Base-by-base conservation (phyloP, 2,329 filamentous ascomycete genomes). In the Calonectria montana region DNA sequence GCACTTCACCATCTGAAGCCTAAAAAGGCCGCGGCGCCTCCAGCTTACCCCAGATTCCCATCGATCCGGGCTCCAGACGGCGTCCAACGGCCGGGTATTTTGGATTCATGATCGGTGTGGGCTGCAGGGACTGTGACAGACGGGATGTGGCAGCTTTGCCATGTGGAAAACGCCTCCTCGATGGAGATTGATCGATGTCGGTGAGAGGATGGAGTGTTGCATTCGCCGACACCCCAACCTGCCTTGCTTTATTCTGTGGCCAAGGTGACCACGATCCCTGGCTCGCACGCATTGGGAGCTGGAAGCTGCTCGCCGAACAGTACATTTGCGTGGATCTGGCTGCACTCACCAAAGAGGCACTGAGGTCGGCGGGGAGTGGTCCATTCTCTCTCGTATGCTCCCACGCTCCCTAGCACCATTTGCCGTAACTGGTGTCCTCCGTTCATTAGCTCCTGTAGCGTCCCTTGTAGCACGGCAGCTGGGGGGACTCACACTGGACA, bases 1-100 rank as follows among this genome's bases (percentile, higher is more conserved):
- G 59, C 76, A 70, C 75, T 61, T 72, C 77, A 79, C 77, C 77
- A 79, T 70, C 65, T 65, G 62, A 25, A 63, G 16, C 64, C 72
- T 37, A 65, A 75, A 77, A 37, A 45, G 66, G 75, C 70, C 35
- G 65, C 59, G 68, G 63, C 61, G 70, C 72, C 55, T 41, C 57
- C 23, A 55, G 47, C 37, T 70, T 73, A 67, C 71, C 71, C 71
- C 67, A 66, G 67, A 70, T 70, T 73, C 57, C 67, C 67, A 67
- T 59, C 39, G 35, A 53, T n/a, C 63, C 66, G 70, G 70, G 67
- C 69, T 57, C 18, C 59, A 50, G 47, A 63, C 45, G 67, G 57
- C 65, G 69, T 45, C 67, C 39, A 70, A 37, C 61, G 53, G 61
- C 62, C 67, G 67, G 67, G 67, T 70, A 53, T 70, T 69, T 45